phyloP scores from a whole-genome alignment of 2,329 filamentous ascomycete genomes.

The Beauveria varroae region DNA sequence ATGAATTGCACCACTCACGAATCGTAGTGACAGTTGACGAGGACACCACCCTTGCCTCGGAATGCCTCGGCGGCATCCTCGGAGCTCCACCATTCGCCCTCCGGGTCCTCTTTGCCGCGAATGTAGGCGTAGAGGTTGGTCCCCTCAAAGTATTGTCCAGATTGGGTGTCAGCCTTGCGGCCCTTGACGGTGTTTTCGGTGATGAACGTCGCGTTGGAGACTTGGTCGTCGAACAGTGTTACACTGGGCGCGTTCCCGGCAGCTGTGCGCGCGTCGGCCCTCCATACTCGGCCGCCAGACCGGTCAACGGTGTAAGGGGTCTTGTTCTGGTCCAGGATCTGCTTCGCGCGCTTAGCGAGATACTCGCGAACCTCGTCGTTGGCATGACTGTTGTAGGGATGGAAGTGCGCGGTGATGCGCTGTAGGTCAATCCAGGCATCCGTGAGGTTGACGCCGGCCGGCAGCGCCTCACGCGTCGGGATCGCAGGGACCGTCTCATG shows the following conservation, averaged over 20 bases:
- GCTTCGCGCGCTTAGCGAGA: conserved; percentile 61
- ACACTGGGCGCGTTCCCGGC: conserved; percentile 30
- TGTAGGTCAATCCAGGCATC: conserved; percentile 84
- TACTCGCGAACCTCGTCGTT: conserved; percentile 78
- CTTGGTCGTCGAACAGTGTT: conserved; percentile 70
- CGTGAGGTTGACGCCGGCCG: conserved; percentile 66
- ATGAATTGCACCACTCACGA: conserved; percentile 33
- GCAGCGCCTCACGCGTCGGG: conserved; percentile 34
- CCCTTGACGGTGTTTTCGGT: conserved; percentile 17
- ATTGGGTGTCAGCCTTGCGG: conserved; percentile 20
- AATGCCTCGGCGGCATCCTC: conserved; percentile 33
- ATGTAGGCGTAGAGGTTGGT: conserved; percentile 91
- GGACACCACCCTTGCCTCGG: conserved; percentile 63
- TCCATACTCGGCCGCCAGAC: conserved; percentile 24
- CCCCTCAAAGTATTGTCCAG: conserved; percentile 77
- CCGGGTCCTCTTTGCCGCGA: conserved; percentile 67
- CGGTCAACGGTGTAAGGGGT: conserved; percentile 38
- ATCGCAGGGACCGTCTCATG: conserved; percentile 67
- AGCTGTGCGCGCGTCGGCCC: background rate
- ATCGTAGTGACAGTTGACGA: conserved; percentile 94
- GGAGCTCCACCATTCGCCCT: conserved; percentile 64
- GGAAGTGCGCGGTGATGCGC: conserved; percentile 64
- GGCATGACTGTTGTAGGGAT: conserved; percentile 79
- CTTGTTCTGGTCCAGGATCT: conserved; percentile 59
- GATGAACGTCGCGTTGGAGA: conserved; percentile 67